Evolutionary conservation across 345 rosid genomes (phyloP), one percentile per base, ranked within the genome.

Genomic region (Ailanthus altissimus): DNA sequence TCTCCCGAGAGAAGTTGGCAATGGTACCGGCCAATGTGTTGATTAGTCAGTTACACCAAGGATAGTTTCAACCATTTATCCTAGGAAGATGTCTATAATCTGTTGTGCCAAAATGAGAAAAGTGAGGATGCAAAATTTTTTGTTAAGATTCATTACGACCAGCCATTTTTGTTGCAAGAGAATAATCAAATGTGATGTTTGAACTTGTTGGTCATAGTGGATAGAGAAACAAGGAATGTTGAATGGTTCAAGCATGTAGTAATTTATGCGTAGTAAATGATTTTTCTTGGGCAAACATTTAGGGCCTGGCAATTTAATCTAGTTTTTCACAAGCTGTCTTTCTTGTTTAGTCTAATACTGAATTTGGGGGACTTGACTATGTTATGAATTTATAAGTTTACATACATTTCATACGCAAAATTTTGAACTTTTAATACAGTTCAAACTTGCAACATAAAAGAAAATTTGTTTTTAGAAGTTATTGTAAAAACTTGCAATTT

Each of bases 41-140:
- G 66, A 51, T 58, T 81, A 74, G 80, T 58, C 26, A 57, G 57
- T 36, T 43, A 74, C 74, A 66, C 65, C 45, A 50, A 32, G 73
- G 72, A 66, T 47, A 32, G 60, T 60, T 77, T 50, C 47, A 66
- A 61, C 56, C 71, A 36, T 59, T 74, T 77, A 67, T 70, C 74
- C 79, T 73, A 46, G 83, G 70, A 62, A 65, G 76, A 76, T 63
- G 47, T 57, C 69, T 57, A 11, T 66, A 58, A 46, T 43, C 69
- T 75, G 25, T 26, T 58, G 32, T 78, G 78, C 68, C 67, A 51
- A 53, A 79, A 65, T 49, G 80, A 70, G 77, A 78, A 32, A 28
- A 53, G 23, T 38, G 58, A 58, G 73, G 83, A 62, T 36, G 81
- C 38, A 16, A 66, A 64, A 68, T 47, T 15, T 80, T 83, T 83